A percentile compares a stretch with the other conserved stretches of the same genome.
These are phyloP conservation scores for Miscanthus sacchariflorus DNA, from an alignment of 202 grass and related monocot species.

Conservation along the genomic window DNA sequence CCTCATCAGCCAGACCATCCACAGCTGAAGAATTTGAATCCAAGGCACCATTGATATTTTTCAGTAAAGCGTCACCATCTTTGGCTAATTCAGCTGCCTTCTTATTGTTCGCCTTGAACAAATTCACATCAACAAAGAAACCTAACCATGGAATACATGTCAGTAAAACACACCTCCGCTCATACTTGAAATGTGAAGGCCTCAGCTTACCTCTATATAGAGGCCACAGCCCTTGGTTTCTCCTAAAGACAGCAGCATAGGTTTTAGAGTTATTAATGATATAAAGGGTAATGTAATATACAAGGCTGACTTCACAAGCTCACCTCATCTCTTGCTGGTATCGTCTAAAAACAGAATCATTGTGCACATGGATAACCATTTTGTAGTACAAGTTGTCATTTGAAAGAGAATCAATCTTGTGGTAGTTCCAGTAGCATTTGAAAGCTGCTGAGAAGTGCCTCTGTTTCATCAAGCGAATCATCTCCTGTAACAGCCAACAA, in stretches of 20 bases:
- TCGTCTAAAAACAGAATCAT: conserved; percentile 84
- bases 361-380: conserved; percentile 94
- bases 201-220: conserved; percentile 87
- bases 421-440: conserved; percentile 93
- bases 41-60: conserved; percentile 66
- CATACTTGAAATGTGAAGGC: conserved; percentile 44
- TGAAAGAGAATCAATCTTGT: conserved; percentile 75
- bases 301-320: conserved; percentile 42
- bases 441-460: conserved; percentile 78
- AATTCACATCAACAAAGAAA: conserved; percentile 96
- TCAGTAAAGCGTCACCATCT: conserved; percentile 70
- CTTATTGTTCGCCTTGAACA: conserved; percentile 88
- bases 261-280: conserved; percentile 36
- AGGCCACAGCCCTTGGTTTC: conserved; percentile 93
- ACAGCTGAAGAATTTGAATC: conserved; percentile 58
- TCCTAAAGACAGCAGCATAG: conserved; percentile 56
- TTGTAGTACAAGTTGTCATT: conserved; percentile 85
- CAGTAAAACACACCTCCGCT: conserved; percentile 18
- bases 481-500: conserved; percentile 69
- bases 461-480: conserved; percentile 87
- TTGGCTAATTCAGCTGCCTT: conserved; percentile 74
- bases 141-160: conserved; percentile 60
- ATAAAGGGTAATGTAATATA: conserved; percentile 37
- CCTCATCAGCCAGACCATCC: conserved; percentile 82
- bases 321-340: conserved; percentile 99